Conservation (phyloP, 176 grass and related monocot species). For the Triticum aestivum region DNA sequence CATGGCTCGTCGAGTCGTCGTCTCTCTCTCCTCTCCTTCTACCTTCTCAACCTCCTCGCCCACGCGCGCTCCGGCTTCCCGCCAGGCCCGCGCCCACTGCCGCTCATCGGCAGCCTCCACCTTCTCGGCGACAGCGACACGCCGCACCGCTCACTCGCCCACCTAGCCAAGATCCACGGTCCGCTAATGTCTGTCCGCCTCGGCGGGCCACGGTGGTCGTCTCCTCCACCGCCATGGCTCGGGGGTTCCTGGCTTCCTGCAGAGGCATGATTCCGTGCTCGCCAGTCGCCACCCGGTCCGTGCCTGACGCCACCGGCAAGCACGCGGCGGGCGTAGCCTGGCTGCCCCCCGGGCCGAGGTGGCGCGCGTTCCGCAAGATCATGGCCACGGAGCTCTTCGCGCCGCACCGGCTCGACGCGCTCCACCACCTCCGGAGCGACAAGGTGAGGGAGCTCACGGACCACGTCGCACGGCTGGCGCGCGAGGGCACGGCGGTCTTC, state of each 20-base stretch:
- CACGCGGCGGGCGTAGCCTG: background rate
- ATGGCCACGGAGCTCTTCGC: too few species aligned
- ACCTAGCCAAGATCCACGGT: background rate
- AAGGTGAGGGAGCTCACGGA: too few species aligned
- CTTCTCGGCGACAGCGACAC: background rate
- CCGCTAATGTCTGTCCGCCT: slow-evolving; percentile 25
- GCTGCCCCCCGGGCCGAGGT: background rate
- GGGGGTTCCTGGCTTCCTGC: slow-evolving; percentile 37
- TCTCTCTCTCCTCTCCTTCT: background rate
- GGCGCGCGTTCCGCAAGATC: too few species aligned
- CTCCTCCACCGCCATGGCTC: background rate
- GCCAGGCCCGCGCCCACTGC: background rate
- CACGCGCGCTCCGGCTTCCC: background rate
- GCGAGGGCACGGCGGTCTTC: too few species aligned
- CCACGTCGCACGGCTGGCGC: too few species aligned
- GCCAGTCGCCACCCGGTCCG: slow-evolving; percentile 1
- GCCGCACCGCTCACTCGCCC: slow-evolving; percentile 24
- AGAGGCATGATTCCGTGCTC: slow-evolving; percentile 21
- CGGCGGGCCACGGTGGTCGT: slow-evolving; percentile 30
- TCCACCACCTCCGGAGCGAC: too few species aligned
- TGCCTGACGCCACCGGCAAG: background rate
- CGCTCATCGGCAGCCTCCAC: slow-evolving; percentile 33
- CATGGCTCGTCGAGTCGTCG: background rate
- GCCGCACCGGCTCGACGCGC: too few species aligned
- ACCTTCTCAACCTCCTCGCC: background rate